Evolutionary conservation across 83 land plant genomes (phyloP), one percentile per base, ranked within the genome.

Genomic region (Picea mariana): DNA sequence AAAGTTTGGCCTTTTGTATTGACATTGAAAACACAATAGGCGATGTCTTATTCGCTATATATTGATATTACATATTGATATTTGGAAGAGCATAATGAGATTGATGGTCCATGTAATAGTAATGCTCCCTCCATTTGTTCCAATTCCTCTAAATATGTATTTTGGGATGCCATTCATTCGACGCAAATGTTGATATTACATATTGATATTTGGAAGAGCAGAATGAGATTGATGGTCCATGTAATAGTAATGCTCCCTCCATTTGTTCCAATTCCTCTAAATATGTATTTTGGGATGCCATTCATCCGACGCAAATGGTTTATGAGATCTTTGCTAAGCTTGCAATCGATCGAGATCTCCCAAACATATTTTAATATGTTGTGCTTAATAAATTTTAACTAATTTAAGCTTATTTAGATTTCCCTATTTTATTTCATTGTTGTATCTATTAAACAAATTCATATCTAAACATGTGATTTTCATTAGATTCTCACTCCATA

Each of bases 281-380:
- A n/a, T 87, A 83, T 69, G 79, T 88, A 4, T 92, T 90, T 67
- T 92, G 94, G 94, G 91, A 92, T 75, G 88, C 90, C 24, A 78
- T 92, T 68, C 94, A 92, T 82, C 88, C 89, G 4, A 81, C 90
- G 5, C 82, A 91, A 81, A 87, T 44, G 3, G 77, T 85, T 82
- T 90, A 90, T 24, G n/a, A 64, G 23, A 79, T 90, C n/a, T n/a
- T n/a, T n/a, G n/a, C n/a, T n/a, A n/a, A n/a, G n/a, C n/a, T 18
- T 75, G 9, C 24, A 9, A 0, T 77, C 27, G 3, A 59, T 18
- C 6, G 21, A 55, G 4, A 52, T 66, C 31, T 9, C 13, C 13
- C 52, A 8, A 9, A 0, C 52, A 0, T 47, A 47, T 47, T 47
- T 47, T 47, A 47, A 9, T 9, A 47, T 7, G 8, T 0, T n/a